These are phyloP conservation scores for Boletus subluridellus DNA, from an alignment of 1,284 basidiomycete genomes.

Conservation along the genomic window DNA sequence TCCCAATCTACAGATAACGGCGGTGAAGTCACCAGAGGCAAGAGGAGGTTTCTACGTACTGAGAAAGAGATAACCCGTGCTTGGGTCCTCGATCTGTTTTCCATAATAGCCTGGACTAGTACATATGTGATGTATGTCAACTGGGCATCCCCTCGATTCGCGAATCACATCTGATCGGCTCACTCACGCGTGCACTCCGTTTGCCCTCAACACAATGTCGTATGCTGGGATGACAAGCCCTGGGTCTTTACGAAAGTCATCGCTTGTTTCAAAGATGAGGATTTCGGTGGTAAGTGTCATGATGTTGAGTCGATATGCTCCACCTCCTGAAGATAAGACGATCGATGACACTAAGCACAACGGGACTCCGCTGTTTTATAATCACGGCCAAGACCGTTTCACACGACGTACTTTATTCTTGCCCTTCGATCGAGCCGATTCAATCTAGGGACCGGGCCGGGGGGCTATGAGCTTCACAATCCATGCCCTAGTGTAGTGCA, in stretches of 20 bases:
- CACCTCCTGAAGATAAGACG: background rate
- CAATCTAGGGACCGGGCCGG: background rate
- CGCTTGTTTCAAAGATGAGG: conserved; percentile 22
- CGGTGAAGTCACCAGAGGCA: background rate
- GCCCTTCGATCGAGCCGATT: background rate
- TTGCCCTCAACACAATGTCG: conserved; percentile 4
- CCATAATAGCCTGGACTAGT: conserved; percentile 27
- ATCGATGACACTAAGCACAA: background rate
- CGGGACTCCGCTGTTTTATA: background rate
- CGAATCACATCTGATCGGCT: background rate
- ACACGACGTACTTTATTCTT: background rate
- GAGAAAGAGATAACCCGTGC: conserved; percentile 17
- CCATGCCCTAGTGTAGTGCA: no score
- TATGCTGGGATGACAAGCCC: conserved; percentile 5
- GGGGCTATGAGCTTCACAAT: no score
- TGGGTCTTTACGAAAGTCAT: conserved; percentile 7
- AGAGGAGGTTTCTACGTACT: conserved; percentile 14
- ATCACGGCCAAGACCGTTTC: background rate
- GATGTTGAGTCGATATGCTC: background rate
- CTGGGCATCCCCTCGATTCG: no score
- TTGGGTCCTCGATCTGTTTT: conserved; percentile 17
- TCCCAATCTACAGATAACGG: conserved; percentile 28
- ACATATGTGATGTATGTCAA: background rate
- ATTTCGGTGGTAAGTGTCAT: conserved; percentile 23
- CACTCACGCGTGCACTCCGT: conserved; percentile 20